Evolutionary conservation across 2,329 filamentous ascomycete genomes (phyloP).

Genomic region (Sclerotinia spermophila): DNA sequence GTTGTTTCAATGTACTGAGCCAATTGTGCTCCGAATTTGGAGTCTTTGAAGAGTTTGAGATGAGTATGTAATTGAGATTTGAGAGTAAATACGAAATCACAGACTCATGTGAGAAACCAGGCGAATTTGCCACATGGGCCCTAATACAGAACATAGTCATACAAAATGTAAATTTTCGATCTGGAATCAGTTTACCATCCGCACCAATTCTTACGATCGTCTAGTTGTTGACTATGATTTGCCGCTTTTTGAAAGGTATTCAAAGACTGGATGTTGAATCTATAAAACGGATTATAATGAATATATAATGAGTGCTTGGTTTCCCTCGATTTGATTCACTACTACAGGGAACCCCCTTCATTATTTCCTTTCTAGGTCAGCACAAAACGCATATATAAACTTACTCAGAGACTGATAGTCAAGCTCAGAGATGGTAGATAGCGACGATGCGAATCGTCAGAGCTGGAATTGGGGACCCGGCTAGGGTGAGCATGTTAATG

Average conservation of each 20-base stretch:
- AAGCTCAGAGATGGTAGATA: too few species aligned
- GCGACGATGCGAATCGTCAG: too few species aligned
- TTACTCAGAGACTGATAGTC: not conserved
- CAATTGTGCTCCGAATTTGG: too few species aligned
- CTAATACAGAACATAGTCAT: not conserved
- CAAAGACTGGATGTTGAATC: not conserved
- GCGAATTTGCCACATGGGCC: not conserved
- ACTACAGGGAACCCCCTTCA: not conserved
- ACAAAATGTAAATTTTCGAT: not conserved
- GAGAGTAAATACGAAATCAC: rapidly evolving
- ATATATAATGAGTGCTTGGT: not conserved
- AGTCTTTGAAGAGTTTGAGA: too few species aligned
- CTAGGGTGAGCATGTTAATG: too few species aligned
- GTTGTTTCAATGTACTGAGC: too few species aligned
- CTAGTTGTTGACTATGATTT: not conserved
- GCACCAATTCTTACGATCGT: not conserved
- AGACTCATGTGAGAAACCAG: not conserved
- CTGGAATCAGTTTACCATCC: rapidly evolving
- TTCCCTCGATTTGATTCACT: not conserved
- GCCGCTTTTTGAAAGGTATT: not conserved
- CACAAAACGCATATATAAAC: not conserved
- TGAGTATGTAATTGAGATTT: too few species aligned
- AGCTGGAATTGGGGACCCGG: too few species aligned
- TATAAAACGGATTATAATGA: not conserved
- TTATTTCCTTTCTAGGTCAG: not conserved